These are phyloP conservation scores for Boletus rubroflammeus DNA, from an alignment of 768 basidiomycete species.

Conservation along the genomic window DNA sequence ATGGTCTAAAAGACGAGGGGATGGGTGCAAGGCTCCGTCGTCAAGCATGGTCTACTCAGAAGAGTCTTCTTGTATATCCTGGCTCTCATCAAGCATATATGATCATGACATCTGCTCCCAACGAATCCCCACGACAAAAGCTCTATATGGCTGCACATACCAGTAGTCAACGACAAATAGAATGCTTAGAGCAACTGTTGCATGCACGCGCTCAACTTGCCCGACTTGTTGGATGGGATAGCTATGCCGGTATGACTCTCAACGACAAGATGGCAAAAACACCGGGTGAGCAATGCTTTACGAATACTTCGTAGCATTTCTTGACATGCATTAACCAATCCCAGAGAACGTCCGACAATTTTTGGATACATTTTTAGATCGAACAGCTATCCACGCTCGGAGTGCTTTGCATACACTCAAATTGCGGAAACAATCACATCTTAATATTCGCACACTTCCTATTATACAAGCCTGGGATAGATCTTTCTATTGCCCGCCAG, in stretches of 20 bases:
- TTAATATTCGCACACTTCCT: constrained; percentile 54
- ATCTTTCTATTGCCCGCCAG: constrained; percentile 86
- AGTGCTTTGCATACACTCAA: constrained; percentile 66
- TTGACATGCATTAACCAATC: not conserved
- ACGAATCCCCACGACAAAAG: constrained; percentile 75
- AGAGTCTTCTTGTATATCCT: constrained; percentile 76
- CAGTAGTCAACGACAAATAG: constrained; percentile 71
- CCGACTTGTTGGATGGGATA: constrained; percentile 76
- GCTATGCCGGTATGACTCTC: constrained; percentile 83
- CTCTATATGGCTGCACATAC: constrained; percentile 82
- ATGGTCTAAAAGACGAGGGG: constrained; percentile 71
- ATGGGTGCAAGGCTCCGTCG: constrained; percentile 71
- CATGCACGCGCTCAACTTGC: constrained; percentile 79
- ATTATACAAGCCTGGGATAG: constrained; percentile 94
- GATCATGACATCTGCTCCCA: constrained; percentile 86
- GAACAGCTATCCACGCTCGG: constrained; percentile 75
- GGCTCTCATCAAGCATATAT: constrained; percentile 88
- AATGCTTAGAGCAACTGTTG: constrained; percentile 72
- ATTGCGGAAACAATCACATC: constrained; percentile 71
- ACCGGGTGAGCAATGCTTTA: constrained; percentile 55
- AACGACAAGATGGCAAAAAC: constrained; percentile 97
- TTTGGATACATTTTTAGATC: constrained; percentile 73
- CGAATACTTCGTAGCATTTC: not conserved
- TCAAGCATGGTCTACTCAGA: constrained; percentile 74
- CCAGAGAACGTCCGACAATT: constrained; percentile 85